A percentile compares a stretch with the other conserved stretches of the same genome.
Evolutionary conservation across 1,139 yeast genomes (phyloP).

Genomic region (Geotrichum reessii): DNA sequence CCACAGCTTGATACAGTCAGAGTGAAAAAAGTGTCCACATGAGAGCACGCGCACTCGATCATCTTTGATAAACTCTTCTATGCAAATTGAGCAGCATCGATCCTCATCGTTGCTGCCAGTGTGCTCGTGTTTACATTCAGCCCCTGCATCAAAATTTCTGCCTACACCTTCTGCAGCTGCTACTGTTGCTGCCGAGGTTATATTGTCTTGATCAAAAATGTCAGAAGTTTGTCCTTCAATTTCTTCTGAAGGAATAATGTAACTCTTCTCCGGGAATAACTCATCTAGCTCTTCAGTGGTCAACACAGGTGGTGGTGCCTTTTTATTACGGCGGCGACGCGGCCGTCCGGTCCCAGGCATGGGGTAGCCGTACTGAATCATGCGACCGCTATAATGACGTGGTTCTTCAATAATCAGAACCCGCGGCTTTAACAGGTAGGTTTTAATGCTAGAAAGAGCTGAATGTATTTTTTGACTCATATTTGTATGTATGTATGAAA

Average conservation of each 20-base stretch:
- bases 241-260: not conserved
- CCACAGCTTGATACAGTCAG: conserved; percentile 79
- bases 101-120: not conserved
- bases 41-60: conserved; percentile 56
- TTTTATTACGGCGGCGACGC: not conserved
- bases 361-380: conserved; percentile 4
- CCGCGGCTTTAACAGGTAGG: conserved; percentile 3
- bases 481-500: not conserved
- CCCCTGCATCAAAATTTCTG: not conserved
- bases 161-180: too few relatives aligned
- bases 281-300: not conserved
- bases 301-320: not conserved
- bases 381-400: not conserved
- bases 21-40: conserved; percentile 81
- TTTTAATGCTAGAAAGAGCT: conserved; percentile 4
- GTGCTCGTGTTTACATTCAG: not conserved
- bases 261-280: not conserved
- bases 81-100: not conserved
- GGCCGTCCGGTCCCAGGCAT: not conserved
- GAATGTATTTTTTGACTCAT: conserved; percentile 1
- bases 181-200: not conserved
- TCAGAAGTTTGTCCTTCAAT: not conserved
- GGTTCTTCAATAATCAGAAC: not conserved
- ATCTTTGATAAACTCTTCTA: not conserved
- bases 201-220: too few relatives aligned